A percentile compares a stretch with the other conserved stretches of the same genome.
phyloP scores from a whole-genome alignment of 163 green algal genomes.

The Volvox carteri region DNA sequence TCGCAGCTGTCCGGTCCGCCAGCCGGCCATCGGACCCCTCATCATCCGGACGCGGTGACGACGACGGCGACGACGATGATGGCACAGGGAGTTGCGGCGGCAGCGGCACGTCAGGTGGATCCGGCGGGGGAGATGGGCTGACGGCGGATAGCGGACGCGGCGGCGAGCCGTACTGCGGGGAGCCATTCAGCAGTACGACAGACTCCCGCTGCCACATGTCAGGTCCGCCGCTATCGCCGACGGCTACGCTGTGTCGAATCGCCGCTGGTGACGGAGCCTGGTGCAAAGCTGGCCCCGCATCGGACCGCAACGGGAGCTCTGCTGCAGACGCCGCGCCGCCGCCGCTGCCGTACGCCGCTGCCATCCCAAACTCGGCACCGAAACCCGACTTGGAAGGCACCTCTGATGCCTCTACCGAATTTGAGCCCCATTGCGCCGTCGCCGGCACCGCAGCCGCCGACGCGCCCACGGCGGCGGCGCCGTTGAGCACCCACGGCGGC shows the following conservation, averaged over 20 bases:
- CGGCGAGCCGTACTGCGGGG: neutral
- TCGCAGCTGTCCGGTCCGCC: too few species aligned
- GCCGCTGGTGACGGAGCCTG: neutral
- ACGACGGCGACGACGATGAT: neutral
- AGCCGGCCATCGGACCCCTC: too few species aligned
- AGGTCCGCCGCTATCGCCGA: constrained; percentile 45
- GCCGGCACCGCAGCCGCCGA: neutral
- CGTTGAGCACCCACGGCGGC: neutral
- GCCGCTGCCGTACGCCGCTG: neutral
- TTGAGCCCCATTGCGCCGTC: neutral
- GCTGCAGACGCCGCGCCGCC: neutral
- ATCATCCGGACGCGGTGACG: neutral
- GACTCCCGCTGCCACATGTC: constrained; percentile 47
- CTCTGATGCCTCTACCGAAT: neutral
- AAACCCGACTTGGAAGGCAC: neutral
- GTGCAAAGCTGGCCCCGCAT: neutral
- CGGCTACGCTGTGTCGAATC: constrained; percentile 41
- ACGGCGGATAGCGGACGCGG: too few species aligned
- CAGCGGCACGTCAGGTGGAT: too few species aligned
- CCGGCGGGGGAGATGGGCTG: too few species aligned
- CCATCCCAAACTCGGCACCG: neutral
- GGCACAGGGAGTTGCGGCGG: neutral
- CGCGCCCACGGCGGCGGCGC: neutral
- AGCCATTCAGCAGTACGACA: neutral
- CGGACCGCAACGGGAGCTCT: neutral